Evolutionary conservation across 768 basidiomycete species (phyloP).

Genomic region (Hydnomerulius pinastri): DNA sequence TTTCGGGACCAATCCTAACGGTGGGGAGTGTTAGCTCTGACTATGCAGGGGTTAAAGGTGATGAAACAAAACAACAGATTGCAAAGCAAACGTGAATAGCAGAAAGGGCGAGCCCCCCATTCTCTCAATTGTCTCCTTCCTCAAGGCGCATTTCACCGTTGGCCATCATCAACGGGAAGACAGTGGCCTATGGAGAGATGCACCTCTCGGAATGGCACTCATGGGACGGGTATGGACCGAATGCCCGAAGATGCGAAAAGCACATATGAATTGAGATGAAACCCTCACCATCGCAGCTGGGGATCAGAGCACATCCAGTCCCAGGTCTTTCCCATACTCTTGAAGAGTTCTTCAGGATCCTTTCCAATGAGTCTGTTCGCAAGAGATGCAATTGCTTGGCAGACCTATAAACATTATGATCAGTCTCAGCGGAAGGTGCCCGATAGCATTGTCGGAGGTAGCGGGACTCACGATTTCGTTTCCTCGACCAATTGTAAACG

Average conservation of each 20-base stretch:
- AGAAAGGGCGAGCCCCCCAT: not conserved
- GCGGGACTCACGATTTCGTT: slow-evolving; percentile 78
- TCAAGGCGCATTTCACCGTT: not conserved
- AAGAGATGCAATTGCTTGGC: slow-evolving; percentile 76
- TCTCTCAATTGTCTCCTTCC: not conserved
- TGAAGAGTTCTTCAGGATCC: slow-evolving; percentile 79
- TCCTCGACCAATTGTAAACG: slow-evolving; percentile 92
- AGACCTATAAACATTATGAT: slow-evolving; percentile 52
- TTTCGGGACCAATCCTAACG: slow-evolving; percentile 86
- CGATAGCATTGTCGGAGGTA: not conserved
- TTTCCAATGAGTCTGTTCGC: slow-evolving; percentile 83
- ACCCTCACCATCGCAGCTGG: slow-evolving; percentile 79
- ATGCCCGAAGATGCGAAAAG: not conserved
- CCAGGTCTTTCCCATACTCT: slow-evolving; percentile 91
- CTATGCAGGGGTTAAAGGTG: not conserved
- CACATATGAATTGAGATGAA: slow-evolving; percentile 22
- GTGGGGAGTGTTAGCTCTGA: not conserved
- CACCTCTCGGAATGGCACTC: not conserved
- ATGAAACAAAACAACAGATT: not conserved
- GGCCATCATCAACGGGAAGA: not conserved
- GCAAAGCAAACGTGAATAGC: not conserved
- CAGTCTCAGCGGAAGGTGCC: not conserved
- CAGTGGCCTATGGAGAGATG: not conserved
- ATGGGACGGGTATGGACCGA: not conserved
- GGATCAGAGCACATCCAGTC: slow-evolving; percentile 85